A percentile compares a stretch with the other conserved stretches of the same genome.
phyloP scores from a whole-genome alignment of 148 eudicot genomes.

The Fallopia convolvulus region DNA sequence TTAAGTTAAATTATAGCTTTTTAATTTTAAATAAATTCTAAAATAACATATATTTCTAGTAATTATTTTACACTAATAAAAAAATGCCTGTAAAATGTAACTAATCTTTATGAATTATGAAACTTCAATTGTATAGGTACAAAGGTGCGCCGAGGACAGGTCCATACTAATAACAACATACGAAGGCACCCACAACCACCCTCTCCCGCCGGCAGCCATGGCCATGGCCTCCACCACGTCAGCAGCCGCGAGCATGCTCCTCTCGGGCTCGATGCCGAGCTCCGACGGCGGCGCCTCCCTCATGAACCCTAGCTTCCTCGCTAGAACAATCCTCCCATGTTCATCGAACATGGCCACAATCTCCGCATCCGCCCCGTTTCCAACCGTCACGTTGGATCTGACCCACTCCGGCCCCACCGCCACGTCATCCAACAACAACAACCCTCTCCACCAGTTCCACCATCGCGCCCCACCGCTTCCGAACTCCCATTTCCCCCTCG shows the following conservation, averaged over 20 bases:
- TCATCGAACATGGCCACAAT: slow-evolving; percentile 83
- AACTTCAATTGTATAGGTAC: slow-evolving; percentile 37
- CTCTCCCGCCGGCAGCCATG: slow-evolving; percentile 84
- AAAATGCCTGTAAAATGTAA: no score
- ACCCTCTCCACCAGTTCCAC: slow-evolving; percentile 21
- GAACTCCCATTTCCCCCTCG: slow-evolving; percentile 40
- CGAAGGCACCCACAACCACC: slow-evolving; percentile 86
- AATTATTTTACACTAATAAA: no score
- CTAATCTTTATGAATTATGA: background rate
- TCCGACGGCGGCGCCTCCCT: slow-evolving; percentile 41
- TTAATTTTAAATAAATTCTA: no score
- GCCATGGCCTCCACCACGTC: slow-evolving; percentile 89
- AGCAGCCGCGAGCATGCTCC: slow-evolving; percentile 81
- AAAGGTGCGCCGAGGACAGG: slow-evolving; percentile 82
- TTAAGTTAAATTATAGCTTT: no score
- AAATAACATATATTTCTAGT: no score
- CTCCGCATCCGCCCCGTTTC: slow-evolving; percentile 90
- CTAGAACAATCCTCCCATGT: slow-evolving; percentile 67
- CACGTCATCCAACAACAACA: background rate
- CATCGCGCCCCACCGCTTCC: slow-evolving; percentile 22
- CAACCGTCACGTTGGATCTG: slow-evolving; percentile 81
- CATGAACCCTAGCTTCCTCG: slow-evolving; percentile 68
- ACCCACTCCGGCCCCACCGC: slow-evolving; percentile 32
- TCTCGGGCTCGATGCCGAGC: slow-evolving; percentile 80
- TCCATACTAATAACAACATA: slow-evolving; percentile 75